These are phyloP conservation scores for Kalanchoe fedtschenkoi DNA, from an alignment of 164 flowering plant genomes.

Conservation along the genomic window DNA sequence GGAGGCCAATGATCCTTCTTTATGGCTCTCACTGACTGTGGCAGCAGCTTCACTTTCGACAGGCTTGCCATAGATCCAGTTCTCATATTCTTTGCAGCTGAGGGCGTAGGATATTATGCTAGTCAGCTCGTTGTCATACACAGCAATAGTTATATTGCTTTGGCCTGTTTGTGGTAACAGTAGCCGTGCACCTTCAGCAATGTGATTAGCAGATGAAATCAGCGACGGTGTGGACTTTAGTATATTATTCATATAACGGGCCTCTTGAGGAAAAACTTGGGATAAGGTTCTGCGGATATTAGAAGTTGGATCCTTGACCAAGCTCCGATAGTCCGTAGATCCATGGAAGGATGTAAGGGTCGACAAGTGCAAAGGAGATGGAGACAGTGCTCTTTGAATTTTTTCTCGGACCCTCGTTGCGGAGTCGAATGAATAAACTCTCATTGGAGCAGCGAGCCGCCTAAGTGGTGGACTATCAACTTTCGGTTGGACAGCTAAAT, in stretches of 20 bases:
- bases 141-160: slow-evolving; percentile 57
- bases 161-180: slow-evolving; percentile 46
- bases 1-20: slow-evolving; percentile 27
- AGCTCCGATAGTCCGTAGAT: slow-evolving; percentile 63
- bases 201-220: slow-evolving; percentile 39
- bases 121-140: slow-evolving; percentile 84
- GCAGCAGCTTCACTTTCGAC: slow-evolving; percentile 27
- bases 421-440: slow-evolving; percentile 92
- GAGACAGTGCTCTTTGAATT: slow-evolving; percentile 33
- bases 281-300: slow-evolving; percentile 35
- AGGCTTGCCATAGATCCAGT: slow-evolving; percentile 42
- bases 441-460: slow-evolving; percentile 40
- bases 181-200: slow-evolving; percentile 63
- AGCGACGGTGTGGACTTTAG: slow-evolving; percentile 32
- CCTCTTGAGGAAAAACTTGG: slow-evolving; percentile 37
- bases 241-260: slow-evolving; percentile 34
- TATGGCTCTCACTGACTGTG: slow-evolving; percentile 16
- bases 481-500: slow-evolving; percentile 14
- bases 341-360: slow-evolving; percentile 70
- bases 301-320: slow-evolving; percentile 65
- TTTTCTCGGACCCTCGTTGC: slow-evolving; percentile 61
- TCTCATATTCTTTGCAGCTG: slow-evolving; percentile 60
- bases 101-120: slow-evolving; percentile 90
- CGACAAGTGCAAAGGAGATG: slow-evolving; percentile 50
- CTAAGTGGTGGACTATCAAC: slow-evolving; percentile 26